Base-by-base conservation (phyloP, 768 basidiomycete species). In the Leucogyrophana mollusca region DNA sequence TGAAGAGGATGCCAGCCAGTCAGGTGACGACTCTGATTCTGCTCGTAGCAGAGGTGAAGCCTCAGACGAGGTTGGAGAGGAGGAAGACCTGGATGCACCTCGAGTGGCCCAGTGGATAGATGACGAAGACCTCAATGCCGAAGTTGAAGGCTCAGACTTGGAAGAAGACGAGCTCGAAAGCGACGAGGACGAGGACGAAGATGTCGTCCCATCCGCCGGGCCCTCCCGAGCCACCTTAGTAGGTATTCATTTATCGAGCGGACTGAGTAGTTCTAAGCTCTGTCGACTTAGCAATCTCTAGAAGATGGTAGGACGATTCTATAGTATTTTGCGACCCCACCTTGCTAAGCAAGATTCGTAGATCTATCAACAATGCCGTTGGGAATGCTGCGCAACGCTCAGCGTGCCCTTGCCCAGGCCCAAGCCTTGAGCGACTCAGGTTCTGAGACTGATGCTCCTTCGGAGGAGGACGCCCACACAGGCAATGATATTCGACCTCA, bases 361-460 rank as follows among this genome's bases (percentile, higher is more conserved):
- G 85, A 81, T 57, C 65, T 87, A 34, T 77, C 79, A 17, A 62
- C 71, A 25, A 53, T 90, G 21, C 82, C 88, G 1, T 73, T 90
- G 11, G 83, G 83, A 4, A 70, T 81, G 4, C 68, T 88, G 17
- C 74, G 82, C 17, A 80, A 72, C 53, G 86, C 86, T n/a, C 85
- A 83, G 51, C 70, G 69, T 32, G 66, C 77, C 24, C 69, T 90
- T 14, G 66, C 69, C 7, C 70, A 71, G 34, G 69, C 66, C 24
- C 54, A 69, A 60, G 62, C 65, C 41, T 59, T 72, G 48, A 67
- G 64, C 45, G 69, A 72, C 42, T 62, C 71, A 6, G 72, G 71
- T 7, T 66, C 67, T 4, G 71, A 68, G 11, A 61, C 58, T 3
- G 59, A 56, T 6, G 61, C 37, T 2, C 44, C 52, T 10, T 60